Evolutionary conservation across 2,329 filamentous ascomycete species (phyloP), one percentile per base, ranked within the genome.

Genomic region (Sporothrix brasiliensis): DNA sequence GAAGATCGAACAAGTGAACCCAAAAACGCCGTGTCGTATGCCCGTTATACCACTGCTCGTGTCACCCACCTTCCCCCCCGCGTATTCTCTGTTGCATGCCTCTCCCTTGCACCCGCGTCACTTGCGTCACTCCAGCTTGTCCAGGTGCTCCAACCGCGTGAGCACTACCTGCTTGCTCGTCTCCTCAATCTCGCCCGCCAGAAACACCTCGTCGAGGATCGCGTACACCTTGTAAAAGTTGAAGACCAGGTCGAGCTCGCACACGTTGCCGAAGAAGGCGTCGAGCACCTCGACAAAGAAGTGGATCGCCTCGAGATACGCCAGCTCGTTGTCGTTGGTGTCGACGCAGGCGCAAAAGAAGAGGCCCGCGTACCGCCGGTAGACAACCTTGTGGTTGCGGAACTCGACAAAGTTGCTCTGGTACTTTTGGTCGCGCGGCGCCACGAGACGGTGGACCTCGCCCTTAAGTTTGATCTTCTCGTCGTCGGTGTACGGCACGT

Each of bases 331-430:
- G 81, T 99, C 95, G 81, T 97, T 98, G 67, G 94, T 96, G 82
- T 99, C 95, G 79, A 99, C 95, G 81, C 95, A 98, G 69, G 94
- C 96, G 85, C 95, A 99, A 85, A 99, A 99, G 88, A 99, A 99
- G 71, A 99, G 89, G 0, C 95, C 95, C 0, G 95, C 95, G 82
- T 99, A 99, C 73, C 95, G 92, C 58, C 96, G 91, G 84, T 99
- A 99, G 69, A 99, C 93, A 76, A 99, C 92, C 84, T 97, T 98
- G 79, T 94, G 93, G 82, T 93, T 92, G 75, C 92, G 91, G 83
- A 91, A 91, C 83, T 99, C 95, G 86, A 99, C 95, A 78, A 99
- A 99, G 84, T 99, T 99, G 83, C 93, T 97, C 81, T 99, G 95
- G 85, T 99, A 97, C 80, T 99, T 99, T 80, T 99, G 95, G 82